Base-by-base conservation (phyloP, 164 flowering plant species). In the Brasenia schreberi region DNA sequence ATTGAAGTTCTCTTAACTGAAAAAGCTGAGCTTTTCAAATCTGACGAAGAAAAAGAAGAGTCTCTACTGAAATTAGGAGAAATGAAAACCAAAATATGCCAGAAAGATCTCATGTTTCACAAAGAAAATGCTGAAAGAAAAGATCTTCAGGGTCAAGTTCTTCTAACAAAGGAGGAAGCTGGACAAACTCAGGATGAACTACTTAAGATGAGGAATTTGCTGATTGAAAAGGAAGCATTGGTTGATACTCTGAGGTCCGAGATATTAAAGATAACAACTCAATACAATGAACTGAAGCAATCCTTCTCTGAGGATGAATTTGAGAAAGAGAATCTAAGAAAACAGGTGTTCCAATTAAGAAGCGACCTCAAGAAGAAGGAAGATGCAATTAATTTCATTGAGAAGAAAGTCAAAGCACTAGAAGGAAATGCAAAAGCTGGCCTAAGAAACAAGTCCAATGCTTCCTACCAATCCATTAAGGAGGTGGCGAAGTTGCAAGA, bases 301-400 rank as follows among this genome's bases (percentile, higher is more conserved):
- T 63, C 81, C 59, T 69, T 72, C 65, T 70, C 59, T 63, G 87
- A 84, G 71, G 78, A 79, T 66, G 91, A 86, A 77, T 44, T 66
- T 33, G 96, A 89, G 79, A 92, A 84, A 69, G 91, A 85, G 70
- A 83, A 82, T 69, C 78, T 85, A 23, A 77, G 79, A 69, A 82
- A 82, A 78, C 84, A 88, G 73, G 76, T 82, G 7, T 63, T 73
- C 61, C 79, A 79, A 18, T 63, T 87, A 23, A 84, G 72, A 76
- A 73, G 56, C 33, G 92, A 88, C 42, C 78, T 86, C 5, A 78
- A 76, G 74, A 83, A 84, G 80, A 82, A 85, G 71, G 95, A 85
- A 23, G 90, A 86, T 16, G 75, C 81, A 27, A 43, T 81, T 17
- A 65, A 64, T 27, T 71, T 67, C 33, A 33, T 76, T 17, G 90